Conservation (phyloP, 2,329 filamentous ascomycete genomes). For the Phoma sp. region DNA sequence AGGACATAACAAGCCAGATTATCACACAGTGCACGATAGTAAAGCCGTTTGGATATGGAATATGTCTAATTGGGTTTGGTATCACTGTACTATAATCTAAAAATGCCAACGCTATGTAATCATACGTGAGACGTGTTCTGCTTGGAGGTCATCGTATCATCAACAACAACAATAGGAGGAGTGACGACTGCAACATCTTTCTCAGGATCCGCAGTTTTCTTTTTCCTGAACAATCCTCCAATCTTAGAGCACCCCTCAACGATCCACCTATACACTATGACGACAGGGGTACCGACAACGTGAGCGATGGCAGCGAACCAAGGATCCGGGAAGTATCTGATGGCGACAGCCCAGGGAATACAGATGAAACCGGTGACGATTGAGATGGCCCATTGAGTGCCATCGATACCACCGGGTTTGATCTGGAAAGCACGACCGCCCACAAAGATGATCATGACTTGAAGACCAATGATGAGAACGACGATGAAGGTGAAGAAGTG, state of each 20-base stretch:
- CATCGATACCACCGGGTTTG: slow-evolving; percentile 53
- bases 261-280: slow-evolving; percentile 28
- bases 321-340: slow-evolving; percentile 60
- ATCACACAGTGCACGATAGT: no score
- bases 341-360: slow-evolving; percentile 59
- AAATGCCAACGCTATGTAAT: background rate
- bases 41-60: no score
- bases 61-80: background rate
- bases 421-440: slow-evolving; percentile 63
- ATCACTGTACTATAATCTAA: background rate
- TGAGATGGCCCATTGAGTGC: slow-evolving; percentile 68
- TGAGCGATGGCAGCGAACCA: slow-evolving; percentile 35
- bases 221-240: slow-evolving; percentile 25
- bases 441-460: slow-evolving; percentile 64
- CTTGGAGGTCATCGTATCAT: background rate
- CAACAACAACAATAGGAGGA: slow-evolving; percentile 27
- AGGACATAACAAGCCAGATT: no score
- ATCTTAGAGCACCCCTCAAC: slow-evolving; percentile 17
- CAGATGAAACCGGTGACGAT: slow-evolving; percentile 58
- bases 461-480: slow-evolving; percentile 63
- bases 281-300: slow-evolving; percentile 31
- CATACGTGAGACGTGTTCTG: slow-evolving; percentile 4
- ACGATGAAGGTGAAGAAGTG: slow-evolving; percentile 65
- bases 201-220: slow-evolving; percentile 16
- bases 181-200: slow-evolving; percentile 24